Base-by-base conservation (phyloP, 768 basidiomycete genomes). In the Boletus sp. region DNA sequence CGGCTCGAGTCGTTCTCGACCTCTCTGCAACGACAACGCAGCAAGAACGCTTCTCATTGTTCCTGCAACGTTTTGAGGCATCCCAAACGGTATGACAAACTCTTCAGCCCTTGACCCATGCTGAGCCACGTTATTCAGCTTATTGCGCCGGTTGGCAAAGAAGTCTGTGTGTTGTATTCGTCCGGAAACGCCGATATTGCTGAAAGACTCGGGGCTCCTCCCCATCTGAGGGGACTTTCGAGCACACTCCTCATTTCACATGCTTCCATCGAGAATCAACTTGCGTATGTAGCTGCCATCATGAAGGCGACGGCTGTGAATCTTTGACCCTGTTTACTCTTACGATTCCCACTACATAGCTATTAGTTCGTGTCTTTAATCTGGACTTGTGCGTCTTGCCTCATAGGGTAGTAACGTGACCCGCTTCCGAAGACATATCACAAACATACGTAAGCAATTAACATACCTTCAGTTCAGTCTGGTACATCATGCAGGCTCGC, bases 151-250 rank as follows among this genome's bases (percentile, higher is more conserved):
- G 77, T 77, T 24, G 82, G 81, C 8, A 62, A 69, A 12, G 78
- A 80, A 50, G 72, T 83, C n/a, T 75, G 86, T 30, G 84, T 80
- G 4, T 78, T 88, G 58, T 86, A 81, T 56, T 80, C 84, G 9
- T 82, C 85, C 6, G 75, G 77, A 56, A 83, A 80, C 59, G 54
- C 64, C 15, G 61, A 72, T 18, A 68, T 85, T 15, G 69, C 73
- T 18, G 78, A 83, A 56, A 76, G 78, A 50, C 72, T 89, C 29
- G 82, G 80, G 53, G 69, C 84, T 1, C 79, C 83, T 0, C 35
- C 56, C 1, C 61, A 78, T 18, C 75, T 86, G 7, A 70, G 78
- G 40, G 78, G 78, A 24, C 70, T 76, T 17, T 67, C 76, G 8
- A 74, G 70, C 17, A 77, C 75, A 46, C 69, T 85, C 18, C 65